phyloP scores from a whole-genome alignment of 1,284 basidiomycete genomes.

The Ustanciosporium gigantosporum region DNA sequence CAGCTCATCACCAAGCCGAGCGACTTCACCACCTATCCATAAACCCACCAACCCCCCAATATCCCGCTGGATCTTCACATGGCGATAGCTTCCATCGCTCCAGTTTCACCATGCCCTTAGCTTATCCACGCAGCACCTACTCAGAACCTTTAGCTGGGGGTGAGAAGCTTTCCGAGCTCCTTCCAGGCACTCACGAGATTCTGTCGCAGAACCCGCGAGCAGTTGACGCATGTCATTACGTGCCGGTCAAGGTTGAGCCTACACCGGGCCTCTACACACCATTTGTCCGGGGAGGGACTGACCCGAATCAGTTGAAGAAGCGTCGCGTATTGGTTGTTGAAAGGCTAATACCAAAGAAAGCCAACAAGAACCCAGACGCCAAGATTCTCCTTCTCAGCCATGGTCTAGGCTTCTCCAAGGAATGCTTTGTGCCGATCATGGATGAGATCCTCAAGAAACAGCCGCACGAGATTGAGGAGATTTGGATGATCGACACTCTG shows the following conservation, averaged over 20 bases:
- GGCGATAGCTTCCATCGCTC: conserved; percentile 19
- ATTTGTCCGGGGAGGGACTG: conserved; percentile 24
- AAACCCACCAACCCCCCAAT: conserved; percentile 25
- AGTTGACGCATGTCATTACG: conserved; percentile 33
- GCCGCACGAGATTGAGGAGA: conserved; percentile 30
- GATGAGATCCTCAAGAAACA: conserved; percentile 24
- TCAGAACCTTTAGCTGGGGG: conserved; percentile 31
- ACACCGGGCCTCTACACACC: conserved; percentile 33
- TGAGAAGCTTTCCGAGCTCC: conserved; percentile 24
- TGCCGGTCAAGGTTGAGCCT: conserved; percentile 30
- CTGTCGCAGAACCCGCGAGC: conserved; percentile 32
- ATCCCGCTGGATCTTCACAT: conserved; percentile 20
- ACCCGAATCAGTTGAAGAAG: conserved; percentile 30
- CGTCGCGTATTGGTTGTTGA: conserved; percentile 29
- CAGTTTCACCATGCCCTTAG: conserved; percentile 31
- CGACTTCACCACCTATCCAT: conserved; percentile 25
- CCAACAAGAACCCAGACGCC: conserved; percentile 20
- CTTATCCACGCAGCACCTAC: conserved; percentile 33
- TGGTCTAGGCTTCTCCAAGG: conserved; percentile 35
- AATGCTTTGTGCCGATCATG: conserved; percentile 28
- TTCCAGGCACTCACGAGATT: conserved; percentile 31
- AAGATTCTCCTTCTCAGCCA: conserved; percentile 33
- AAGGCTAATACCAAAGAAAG: conserved; percentile 25
- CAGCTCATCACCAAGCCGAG: conserved; percentile 25
- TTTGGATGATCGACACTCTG: conserved; percentile 39